Percentiles rank a stretch among this genome's conserved stretches.
Conservation (phyloP, 2,329 filamentous ascomycete genomes). For the Pseudogymnoascus sp. region DNA sequence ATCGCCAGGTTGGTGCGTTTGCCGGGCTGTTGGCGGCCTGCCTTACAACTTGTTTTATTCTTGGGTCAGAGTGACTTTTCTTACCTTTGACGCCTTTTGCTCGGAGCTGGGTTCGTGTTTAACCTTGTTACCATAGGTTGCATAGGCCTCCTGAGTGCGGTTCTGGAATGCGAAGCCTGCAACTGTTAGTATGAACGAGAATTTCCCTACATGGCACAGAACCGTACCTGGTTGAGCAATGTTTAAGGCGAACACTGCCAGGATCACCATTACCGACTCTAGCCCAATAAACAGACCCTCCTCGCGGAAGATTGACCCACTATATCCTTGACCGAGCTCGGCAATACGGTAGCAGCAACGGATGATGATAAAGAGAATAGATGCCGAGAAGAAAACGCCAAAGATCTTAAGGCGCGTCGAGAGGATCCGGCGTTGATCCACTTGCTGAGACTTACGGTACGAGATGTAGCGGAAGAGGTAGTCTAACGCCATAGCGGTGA, state of each 20-base stretch:
- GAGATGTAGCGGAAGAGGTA: slow-evolving; percentile 13
- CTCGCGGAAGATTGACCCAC: slow-evolving; percentile 45
- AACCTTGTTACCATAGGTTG: not conserved
- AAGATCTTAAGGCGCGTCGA: slow-evolving; percentile 43
- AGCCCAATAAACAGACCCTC: slow-evolving; percentile 50
- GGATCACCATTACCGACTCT: slow-evolving; percentile 45
- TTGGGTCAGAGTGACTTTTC: slow-evolving; percentile 6
- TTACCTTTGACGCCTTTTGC: slow-evolving; percentile 7
- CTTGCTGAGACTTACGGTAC: slow-evolving; percentile 9
- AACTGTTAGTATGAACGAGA: slow-evolving; percentile 10
- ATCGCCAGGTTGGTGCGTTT: not conserved
- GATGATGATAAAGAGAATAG: slow-evolving; percentile 54
- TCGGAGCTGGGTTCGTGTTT: not conserved
- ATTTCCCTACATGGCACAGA: slow-evolving; percentile 8
- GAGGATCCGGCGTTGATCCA: slow-evolving; percentile 30
- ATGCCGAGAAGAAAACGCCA: slow-evolving; percentile 43
- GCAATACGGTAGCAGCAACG: slow-evolving; percentile 57
- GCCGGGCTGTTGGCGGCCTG: slow-evolving; percentile 9
- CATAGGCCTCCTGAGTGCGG: not conserved
- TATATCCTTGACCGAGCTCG: slow-evolving; percentile 57
- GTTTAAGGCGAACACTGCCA: slow-evolving; percentile 38
- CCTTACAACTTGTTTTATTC: slow-evolving; percentile 10
- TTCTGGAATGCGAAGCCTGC: slow-evolving; percentile 11
- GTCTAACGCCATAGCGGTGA: slow-evolving; percentile 38
- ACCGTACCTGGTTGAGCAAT: slow-evolving; percentile 17